Conservation (phyloP, 2,329 filamentous ascomycete genomes). For the Rosellinia necatrix region DNA sequence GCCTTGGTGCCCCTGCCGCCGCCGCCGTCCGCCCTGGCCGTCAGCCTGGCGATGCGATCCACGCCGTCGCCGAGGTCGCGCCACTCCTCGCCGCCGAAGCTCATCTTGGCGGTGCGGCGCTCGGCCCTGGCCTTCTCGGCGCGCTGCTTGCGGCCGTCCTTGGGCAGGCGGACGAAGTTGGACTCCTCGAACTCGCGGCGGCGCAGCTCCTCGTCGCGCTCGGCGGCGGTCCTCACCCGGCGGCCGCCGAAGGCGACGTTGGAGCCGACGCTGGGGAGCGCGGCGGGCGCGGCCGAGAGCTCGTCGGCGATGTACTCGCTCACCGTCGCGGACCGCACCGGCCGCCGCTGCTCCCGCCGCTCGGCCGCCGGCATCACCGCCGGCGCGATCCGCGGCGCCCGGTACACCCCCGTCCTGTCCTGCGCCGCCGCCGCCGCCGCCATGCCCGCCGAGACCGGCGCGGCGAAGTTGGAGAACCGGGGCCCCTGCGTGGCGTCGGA, state of each 20-base stretch:
- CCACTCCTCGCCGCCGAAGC: slow-evolving; percentile 91
- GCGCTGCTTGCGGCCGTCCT: slow-evolving; percentile 84
- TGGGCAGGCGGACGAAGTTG: slow-evolving; percentile 87
- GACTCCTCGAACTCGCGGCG: slow-evolving; percentile 85
- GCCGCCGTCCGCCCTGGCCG: slow-evolving; percentile 68
- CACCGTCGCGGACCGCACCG: slow-evolving; percentile 78
- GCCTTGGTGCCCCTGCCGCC: slow-evolving; percentile 61
- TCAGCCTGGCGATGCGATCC: slow-evolving; percentile 84
- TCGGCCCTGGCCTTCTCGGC: slow-evolving; percentile 64
- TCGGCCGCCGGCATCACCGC: slow-evolving; percentile 78
- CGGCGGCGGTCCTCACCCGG: slow-evolving; percentile 74
- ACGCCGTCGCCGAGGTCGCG: slow-evolving; percentile 80
- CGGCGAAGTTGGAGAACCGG: slow-evolving; percentile 41
- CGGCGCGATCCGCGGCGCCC: slow-evolving; percentile 84
- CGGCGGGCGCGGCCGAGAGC: slow-evolving; percentile 78
- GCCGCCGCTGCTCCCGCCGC: slow-evolving; percentile 65
- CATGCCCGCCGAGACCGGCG: slow-evolving; percentile 42
- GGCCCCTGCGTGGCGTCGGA: slow-evolving; percentile 31
- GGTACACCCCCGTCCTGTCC: slow-evolving; percentile 75
- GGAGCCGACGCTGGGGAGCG: slow-evolving; percentile 88
- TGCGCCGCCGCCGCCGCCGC: slow-evolving; percentile 42
- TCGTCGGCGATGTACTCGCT: slow-evolving; percentile 92
- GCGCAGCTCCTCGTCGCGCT: slow-evolving; percentile 79
- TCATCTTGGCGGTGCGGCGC: slow-evolving; percentile 62
- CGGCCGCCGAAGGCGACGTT: slow-evolving; percentile 82